Evolutionary conservation across 2,329 filamentous ascomycete species (phyloP), one percentile per base, ranked within the genome.

Genomic region (Cladosporium halotolerans): DNA sequence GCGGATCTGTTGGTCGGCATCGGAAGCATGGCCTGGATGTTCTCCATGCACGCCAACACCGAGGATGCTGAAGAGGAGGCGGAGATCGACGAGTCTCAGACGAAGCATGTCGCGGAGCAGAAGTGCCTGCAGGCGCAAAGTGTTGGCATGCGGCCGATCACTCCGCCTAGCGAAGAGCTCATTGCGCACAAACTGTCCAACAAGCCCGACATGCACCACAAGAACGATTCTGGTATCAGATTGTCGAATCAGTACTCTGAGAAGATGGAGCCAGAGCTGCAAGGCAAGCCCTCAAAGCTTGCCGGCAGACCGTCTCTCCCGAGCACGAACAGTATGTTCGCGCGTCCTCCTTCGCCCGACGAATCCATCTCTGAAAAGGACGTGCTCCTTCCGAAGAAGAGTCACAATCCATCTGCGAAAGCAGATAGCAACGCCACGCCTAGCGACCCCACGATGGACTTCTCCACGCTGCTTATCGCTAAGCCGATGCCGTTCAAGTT

Each of bases 401-500:
- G 10, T n/a, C 48, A 51, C 33, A 51, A 39, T 14, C 48, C 48
- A 4, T 41, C 43, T 10, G 14, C 38, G 16, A 53, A 36, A 33
- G 51, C 44, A 31, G 43, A 44, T 13, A 19, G 16, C 7, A 43
- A 32, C 44, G 34, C 42, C 4, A 10, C 19, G 34, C 23, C 23
- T 4, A 45, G 31, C n/a, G 72, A 75, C 45, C 72, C 72, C 1
- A 75, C 73, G 1, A 68, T 75, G 36, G 66, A 73, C 56, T 75
- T 69, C 59, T 69, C 70, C 10, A 72, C 69, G 10, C 60, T 76
- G 9, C 66, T 76, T 32, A 76, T 75, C 43, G 72, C 73, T 1
- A 75, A 76, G 54, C 73, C 73, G 1, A 58, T 71, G 13, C 73
- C 73, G 0, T 76, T 76, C 64, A 66, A 68, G 39, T 75, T 76